A percentile compares a stretch with the other conserved stretches of the same genome.
Conservation (phyloP, 1,139 yeast species). For the Oligophagozyma castellii region DNA sequence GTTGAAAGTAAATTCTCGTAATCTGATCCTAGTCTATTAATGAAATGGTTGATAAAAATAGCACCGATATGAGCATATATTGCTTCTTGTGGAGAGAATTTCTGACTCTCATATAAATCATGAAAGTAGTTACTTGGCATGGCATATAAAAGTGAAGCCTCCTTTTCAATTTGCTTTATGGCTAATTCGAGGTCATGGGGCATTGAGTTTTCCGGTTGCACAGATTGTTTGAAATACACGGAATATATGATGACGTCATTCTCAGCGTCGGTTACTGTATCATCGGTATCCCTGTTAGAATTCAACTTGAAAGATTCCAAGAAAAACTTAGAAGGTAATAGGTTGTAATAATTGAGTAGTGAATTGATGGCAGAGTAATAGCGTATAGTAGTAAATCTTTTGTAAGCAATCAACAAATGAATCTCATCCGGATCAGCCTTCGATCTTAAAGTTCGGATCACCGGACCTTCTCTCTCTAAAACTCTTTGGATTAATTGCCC, state of each 20-base stretch:
- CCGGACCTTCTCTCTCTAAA: slow-evolving; percentile 78
- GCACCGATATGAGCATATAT: slow-evolving; percentile 91
- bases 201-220: slow-evolving; percentile 24
- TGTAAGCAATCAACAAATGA: slow-evolving; percentile 79
- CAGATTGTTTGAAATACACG: slow-evolving; percentile 51
- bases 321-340: slow-evolving; percentile 76
- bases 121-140: slow-evolving; percentile 81
- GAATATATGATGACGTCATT: slow-evolving; percentile 82
- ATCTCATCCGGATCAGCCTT: slow-evolving; percentile 68
- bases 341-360: slow-evolving; percentile 78
- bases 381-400: slow-evolving; percentile 72
- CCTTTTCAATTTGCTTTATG: slow-evolving; percentile 83
- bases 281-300: slow-evolving; percentile 1
- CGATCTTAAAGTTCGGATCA: slow-evolving; percentile 66
- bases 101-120: slow-evolving; percentile 57
- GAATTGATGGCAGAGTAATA: slow-evolving; percentile 83
- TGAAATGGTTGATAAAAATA: slow-evolving; percentile 84
- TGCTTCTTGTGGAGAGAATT: slow-evolving; percentile 83
- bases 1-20: slow-evolving; percentile 44
- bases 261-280: slow-evolving; percentile 22
- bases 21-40: slow-evolving; percentile 81
- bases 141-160: slow-evolving; percentile 83
- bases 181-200: slow-evolving; percentile 44
- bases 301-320: slow-evolving; percentile 60
- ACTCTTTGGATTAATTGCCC: slow-evolving; percentile 59